Percentiles rank a stretch among this genome's conserved stretches.
These are phyloP conservation scores for Mediolabrus comicus DNA, from an alignment of 108 stramenopile species.

Conservation along the genomic window DNA sequence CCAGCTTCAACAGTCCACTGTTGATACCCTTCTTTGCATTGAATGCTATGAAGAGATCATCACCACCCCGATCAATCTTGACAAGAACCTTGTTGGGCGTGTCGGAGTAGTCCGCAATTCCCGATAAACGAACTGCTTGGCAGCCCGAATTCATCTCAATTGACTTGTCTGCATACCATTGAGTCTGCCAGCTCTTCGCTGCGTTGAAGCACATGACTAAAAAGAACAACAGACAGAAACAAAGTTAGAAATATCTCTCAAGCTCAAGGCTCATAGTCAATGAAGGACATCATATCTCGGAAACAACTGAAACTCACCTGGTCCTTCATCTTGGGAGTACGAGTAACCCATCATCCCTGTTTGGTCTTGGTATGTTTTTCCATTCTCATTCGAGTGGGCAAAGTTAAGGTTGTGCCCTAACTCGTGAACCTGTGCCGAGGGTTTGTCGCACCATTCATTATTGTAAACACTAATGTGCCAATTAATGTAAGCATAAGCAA, in stretches of 20 bases:
- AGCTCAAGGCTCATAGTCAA: too few relatives aligned
- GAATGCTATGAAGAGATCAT: constrained; percentile 32
- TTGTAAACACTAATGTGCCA: constrained; percentile 46
- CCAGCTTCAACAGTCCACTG: constrained; percentile 3
- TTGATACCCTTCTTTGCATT: constrained; percentile 34
- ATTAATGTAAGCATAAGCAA: constrained; percentile 46
- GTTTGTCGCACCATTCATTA: constrained; percentile 42
- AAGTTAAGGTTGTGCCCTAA: constrained; percentile 48
- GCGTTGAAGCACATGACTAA: constrained; percentile 28
- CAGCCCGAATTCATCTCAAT: not conserved
- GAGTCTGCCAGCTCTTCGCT: constrained; percentile 35
- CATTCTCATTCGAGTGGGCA: constrained; percentile 27
- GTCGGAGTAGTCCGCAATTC: constrained; percentile 40
- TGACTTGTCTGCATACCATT: constrained; percentile 22
- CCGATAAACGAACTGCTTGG: constrained; percentile 5
- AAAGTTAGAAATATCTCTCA: too few relatives aligned
- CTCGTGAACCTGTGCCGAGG: constrained; percentile 31
- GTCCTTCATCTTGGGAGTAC: not conserved
- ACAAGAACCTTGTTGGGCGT: constrained; percentile 19
- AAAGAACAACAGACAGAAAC: not conserved
- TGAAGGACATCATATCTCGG: too few relatives aligned
- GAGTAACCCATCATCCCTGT: constrained; percentile 1
- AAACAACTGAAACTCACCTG: too few relatives aligned
- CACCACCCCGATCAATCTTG: constrained; percentile 8
- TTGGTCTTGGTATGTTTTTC: constrained; percentile 14